Evolutionary conservation across 2,329 filamentous ascomycete species (phyloP).

Genomic region (Acrocalymma vagum): DNA sequence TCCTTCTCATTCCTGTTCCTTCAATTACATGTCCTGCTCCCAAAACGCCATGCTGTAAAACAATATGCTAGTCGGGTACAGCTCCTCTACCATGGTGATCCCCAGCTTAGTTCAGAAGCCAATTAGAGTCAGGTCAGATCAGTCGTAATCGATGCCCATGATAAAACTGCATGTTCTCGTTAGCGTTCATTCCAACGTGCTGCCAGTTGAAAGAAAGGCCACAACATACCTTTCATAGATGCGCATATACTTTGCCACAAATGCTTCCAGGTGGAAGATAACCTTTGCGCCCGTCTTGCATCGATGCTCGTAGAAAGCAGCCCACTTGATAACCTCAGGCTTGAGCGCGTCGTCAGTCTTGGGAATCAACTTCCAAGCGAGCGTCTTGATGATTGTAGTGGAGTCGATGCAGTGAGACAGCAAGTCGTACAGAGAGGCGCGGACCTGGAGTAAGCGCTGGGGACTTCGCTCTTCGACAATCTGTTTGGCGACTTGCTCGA

Average conservation of each 20-base stretch:
- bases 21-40: too few relatives aligned
- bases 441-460: slow-evolving; percentile 83
- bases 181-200: slow-evolving; percentile 3
- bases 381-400: slow-evolving; percentile 90
- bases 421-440: slow-evolving; percentile 95
- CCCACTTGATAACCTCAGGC: slow-evolving; percentile 92
- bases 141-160: slow-evolving; percentile 74
- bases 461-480: slow-evolving; percentile 95
- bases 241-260: slow-evolving; percentile 98
- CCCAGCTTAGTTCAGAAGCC: too few relatives aligned
- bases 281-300: slow-evolving; percentile 92
- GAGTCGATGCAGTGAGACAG: slow-evolving; percentile 97
- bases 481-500: slow-evolving; percentile 87
- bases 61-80: too few relatives aligned
- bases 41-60: too few relatives aligned
- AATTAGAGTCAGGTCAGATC: too few relatives aligned
- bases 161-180: slow-evolving; percentile 53
- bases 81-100: background rate
- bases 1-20: too few relatives aligned
- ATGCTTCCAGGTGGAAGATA: slow-evolving; percentile 97
- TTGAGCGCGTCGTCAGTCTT: slow-evolving; percentile 90
- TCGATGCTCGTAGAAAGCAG: slow-evolving; percentile 95
- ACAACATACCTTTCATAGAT: slow-evolving; percentile 82
- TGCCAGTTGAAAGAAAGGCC: background rate
- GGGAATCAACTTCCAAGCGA: slow-evolving; percentile 91